Conservation (phyloP, 2,329 filamentous ascomycete species). For the Paraphoma chrysanthemicola region DNA sequence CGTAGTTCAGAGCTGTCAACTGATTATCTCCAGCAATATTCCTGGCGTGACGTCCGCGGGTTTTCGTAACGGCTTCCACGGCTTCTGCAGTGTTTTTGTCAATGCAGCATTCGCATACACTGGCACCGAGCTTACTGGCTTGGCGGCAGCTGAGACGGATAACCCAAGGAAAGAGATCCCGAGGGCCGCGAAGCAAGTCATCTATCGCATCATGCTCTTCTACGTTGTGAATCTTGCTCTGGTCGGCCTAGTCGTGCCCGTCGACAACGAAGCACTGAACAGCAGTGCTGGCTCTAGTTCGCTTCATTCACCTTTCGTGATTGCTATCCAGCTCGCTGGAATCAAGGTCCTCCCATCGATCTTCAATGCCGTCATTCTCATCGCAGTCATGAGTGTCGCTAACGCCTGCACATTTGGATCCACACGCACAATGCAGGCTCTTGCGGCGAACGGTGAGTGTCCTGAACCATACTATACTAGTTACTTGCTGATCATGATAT, state of each 20-base stretch:
- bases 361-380: slow-evolving; percentile 94
- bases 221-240: slow-evolving; percentile 84
- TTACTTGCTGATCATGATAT: no score
- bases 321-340: slow-evolving; percentile 84
- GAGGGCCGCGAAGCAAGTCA: slow-evolving; percentile 91
- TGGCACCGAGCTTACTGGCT: slow-evolving; percentile 78
- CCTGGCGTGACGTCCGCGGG: slow-evolving; percentile 61
- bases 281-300: slow-evolving; percentile 67
- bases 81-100: slow-evolving; percentile 79
- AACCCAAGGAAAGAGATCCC: slow-evolving; percentile 86
- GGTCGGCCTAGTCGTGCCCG: slow-evolving; percentile 83
- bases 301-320: slow-evolving; percentile 84
- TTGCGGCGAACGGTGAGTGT: slow-evolving; percentile 75
- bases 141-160: slow-evolving; percentile 79
- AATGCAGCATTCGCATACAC: slow-evolving; percentile 78
- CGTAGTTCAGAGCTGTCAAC: no score
- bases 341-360: slow-evolving; percentile 82
- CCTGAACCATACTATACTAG: slow-evolving; percentile 54
- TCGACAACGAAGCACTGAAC: slow-evolving; percentile 67
- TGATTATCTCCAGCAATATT: no score
- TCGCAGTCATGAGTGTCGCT: slow-evolving; percentile 87
- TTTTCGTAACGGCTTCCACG: slow-evolving; percentile 85
- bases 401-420: slow-evolving; percentile 93
- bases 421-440: slow-evolving; percentile 85
- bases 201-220: slow-evolving; percentile 79